Conservation (phyloP, 495 filamentous ascomycete species). For the Penicillium verhagenii region DNA sequence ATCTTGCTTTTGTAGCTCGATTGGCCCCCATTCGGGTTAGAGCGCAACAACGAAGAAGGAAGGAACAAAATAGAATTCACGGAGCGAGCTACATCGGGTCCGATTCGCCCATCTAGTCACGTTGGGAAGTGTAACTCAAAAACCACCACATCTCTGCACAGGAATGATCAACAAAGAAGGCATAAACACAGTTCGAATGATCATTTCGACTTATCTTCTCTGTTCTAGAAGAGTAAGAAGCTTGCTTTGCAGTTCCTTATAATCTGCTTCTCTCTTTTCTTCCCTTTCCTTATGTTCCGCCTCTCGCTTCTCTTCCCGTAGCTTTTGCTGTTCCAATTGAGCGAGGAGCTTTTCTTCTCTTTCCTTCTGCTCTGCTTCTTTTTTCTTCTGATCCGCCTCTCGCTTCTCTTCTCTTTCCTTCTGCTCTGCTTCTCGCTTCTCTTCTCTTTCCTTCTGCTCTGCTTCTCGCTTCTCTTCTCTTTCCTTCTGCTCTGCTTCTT, state of each 20-base stretch:
- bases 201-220: background rate
- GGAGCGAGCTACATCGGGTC: background rate
- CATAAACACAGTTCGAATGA: background rate
- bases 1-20: background rate
- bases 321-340: background rate
- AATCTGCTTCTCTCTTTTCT: background rate
- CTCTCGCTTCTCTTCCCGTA: constrained; percentile 1
- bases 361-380: background rate
- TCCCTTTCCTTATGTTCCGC: background rate
- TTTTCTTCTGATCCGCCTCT: constrained; percentile 1
- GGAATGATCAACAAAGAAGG: too few relatives aligned
- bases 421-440: background rate
- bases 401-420: constrained; percentile 1
- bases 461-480: background rate
- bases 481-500: background rate
- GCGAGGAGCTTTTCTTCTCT: background rate
- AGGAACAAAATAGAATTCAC: background rate
- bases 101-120: background rate
- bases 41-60: background rate
- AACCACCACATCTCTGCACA: too few relatives aligned
- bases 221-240: background rate
- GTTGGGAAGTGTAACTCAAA: too few relatives aligned
- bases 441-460: too few relatives aligned
- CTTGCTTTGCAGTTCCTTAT: background rate
- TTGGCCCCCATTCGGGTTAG: too few relatives aligned